Percentiles rank a stretch among this genome's conserved stretches.
Conservation (phyloP, 495 filamentous ascomycete genomes). For the Penicillium canariense region DNA sequence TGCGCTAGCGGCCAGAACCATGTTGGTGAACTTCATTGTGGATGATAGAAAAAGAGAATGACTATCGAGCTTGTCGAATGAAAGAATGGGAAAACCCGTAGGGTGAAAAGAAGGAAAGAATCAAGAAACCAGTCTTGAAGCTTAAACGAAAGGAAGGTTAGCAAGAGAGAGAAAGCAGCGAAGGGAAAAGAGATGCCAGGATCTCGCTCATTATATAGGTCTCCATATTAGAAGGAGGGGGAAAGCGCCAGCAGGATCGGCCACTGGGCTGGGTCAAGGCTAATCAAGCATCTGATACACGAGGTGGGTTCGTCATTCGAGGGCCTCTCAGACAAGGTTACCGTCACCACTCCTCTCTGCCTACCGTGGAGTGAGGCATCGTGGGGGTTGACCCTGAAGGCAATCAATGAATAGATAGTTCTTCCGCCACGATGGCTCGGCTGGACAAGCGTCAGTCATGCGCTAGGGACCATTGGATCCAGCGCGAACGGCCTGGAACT, state of each 20-base stretch:
- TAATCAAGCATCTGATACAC: constrained; percentile 15
- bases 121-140: constrained; percentile 31
- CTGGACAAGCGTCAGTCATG: neutral
- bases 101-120: constrained; percentile 14
- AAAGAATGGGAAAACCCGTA: constrained; percentile 10
- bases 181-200: neutral
- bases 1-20: constrained; percentile 25
- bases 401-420: neutral
- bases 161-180: constrained; percentile 1
- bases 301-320: constrained; percentile 14
- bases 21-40: constrained; percentile 29
- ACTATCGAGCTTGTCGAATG: constrained; percentile 23
- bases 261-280: constrained; percentile 2
- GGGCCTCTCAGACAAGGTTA: neutral
- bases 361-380: constrained; percentile 4
- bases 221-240: neutral
- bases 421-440: constrained; percentile 1
- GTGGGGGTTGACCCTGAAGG: constrained; percentile 3
- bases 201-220: constrained; percentile 20
- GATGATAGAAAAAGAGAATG: constrained; percentile 17
- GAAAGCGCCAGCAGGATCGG: constrained; percentile 6
- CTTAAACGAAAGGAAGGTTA: constrained; percentile 15
- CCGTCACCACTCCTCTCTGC: neutral
- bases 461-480: constrained; percentile 8
- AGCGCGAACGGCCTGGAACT: constrained; percentile 10